A percentile compares a stretch with the other conserved stretches of the same genome.
Evolutionary conservation across 176 grass and related monocot genomes (phyloP).

Genomic region (Carex scoparia): DNA sequence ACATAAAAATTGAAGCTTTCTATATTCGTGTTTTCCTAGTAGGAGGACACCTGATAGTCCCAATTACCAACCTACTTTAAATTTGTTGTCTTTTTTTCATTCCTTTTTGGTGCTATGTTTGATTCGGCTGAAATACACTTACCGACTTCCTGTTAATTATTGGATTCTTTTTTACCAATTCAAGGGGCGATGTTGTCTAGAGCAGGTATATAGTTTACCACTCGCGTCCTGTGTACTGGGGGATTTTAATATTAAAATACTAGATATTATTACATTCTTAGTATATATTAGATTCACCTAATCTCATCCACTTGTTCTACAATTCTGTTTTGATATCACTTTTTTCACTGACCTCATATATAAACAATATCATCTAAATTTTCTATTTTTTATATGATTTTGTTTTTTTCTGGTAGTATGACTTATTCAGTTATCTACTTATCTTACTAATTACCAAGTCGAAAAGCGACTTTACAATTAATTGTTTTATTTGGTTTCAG

Average conservation of each 20-base stretch:
- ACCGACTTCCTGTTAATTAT: neutral
- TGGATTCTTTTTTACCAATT: neutral
- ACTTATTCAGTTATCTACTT: neutral
- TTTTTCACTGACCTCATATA: neutral
- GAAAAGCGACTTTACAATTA: neutral
- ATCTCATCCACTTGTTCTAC: neutral
- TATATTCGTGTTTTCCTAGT: neutral
- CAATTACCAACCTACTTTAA: neutral
- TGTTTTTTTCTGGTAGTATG: neutral
- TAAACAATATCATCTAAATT: neutral
- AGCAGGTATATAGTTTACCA: neutral
- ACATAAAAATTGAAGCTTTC: conserved; percentile 5
- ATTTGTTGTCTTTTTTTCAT: conserved; percentile 4
- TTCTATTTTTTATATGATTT: neutral
- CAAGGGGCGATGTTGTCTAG: neutral
- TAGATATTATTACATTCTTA: neutral
- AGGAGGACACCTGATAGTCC: neutral
- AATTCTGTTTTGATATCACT: neutral
- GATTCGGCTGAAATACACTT: neutral
- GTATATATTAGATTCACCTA: conserved; percentile 7
- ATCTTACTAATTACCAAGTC: conserved; percentile 9
- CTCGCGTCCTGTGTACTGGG: neutral
- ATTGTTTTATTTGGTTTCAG: conserved; percentile 29
- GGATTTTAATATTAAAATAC: neutral
- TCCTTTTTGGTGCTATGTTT: neutral